phyloP scores from a whole-genome alignment of 176 grass and related monocot genomes.

The Typha latifolia region DNA sequence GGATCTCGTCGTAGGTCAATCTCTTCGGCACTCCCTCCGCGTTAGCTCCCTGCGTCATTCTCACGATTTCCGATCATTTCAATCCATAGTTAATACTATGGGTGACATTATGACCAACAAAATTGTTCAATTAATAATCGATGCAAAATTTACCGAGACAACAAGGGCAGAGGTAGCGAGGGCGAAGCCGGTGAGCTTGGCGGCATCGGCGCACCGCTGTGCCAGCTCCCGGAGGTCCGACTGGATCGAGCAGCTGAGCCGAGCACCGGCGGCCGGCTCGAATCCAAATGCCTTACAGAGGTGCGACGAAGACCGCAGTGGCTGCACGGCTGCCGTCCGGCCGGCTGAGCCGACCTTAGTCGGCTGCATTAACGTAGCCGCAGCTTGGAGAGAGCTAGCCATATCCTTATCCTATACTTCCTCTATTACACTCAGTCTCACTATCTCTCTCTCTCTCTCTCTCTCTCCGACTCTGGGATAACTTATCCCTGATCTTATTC shows the following conservation, averaged over 20 bases:
- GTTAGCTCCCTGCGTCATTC: conserved; percentile 38
- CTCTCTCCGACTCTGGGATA: background rate
- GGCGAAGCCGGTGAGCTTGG: conserved; percentile 73
- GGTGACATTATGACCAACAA: too few relatives aligned
- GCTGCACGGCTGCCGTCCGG: conserved; percentile 14
- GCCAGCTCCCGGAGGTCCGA: conserved; percentile 46
- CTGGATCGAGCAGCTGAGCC: conserved; percentile 51
- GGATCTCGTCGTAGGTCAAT: conserved; percentile 76
- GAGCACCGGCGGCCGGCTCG: conserved; percentile 6
- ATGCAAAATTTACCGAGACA: conserved; percentile 38
- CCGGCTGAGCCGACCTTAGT: conserved; percentile 40
- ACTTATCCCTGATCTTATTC: too few relatives aligned
- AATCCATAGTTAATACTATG: too few relatives aligned
- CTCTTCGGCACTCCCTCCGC: conserved; percentile 56
- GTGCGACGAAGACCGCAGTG: conserved; percentile 6
- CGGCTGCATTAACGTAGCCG: conserved; percentile 79
- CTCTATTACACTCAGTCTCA: background rate
- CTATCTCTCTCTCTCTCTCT: background rate
- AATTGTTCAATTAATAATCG: background rate
- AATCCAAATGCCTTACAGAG: conserved; percentile 35
- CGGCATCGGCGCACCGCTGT: conserved; percentile 42
- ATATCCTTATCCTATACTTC: conserved; percentile 15
- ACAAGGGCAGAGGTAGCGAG: conserved; percentile 77
- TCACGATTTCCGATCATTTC: too few relatives aligned
- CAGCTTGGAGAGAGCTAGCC: conserved; percentile 78